Percentiles rank a stretch among this genome's conserved stretches.
Conservation (phyloP, 805 yeast genomes). For the Wickerhamomyces chambardii region DNA sequence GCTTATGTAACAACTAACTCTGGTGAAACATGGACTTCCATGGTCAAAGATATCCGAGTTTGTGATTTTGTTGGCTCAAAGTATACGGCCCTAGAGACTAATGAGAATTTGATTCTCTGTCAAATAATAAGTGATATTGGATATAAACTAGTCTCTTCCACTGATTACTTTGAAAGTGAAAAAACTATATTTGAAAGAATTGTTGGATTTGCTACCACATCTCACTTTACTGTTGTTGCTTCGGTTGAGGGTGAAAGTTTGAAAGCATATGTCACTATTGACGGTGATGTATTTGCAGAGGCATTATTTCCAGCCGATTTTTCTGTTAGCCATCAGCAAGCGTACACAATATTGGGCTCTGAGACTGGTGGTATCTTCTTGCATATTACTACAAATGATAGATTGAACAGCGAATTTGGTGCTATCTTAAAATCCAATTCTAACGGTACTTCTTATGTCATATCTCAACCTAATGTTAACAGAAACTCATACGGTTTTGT, state of each 20-base stretch:
- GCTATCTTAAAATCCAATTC: slow-evolving; percentile 80
- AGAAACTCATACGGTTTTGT: slow-evolving; percentile 68
- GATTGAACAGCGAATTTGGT: slow-evolving; percentile 55
- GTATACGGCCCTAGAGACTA: slow-evolving; percentile 28
- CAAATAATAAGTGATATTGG: slow-evolving; percentile 28
- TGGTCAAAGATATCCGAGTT: slow-evolving; percentile 38
- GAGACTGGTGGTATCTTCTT: slow-evolving; percentile 65
- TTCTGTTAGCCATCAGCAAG: slow-evolving; percentile 50
- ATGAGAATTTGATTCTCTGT: slow-evolving; percentile 55
- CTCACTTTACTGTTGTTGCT: slow-evolving; percentile 70
- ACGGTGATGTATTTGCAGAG: slow-evolving; percentile 71
- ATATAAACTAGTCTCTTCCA: slow-evolving; percentile 19
- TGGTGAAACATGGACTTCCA: slow-evolving; percentile 50
- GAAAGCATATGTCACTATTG: slow-evolving; percentile 66
- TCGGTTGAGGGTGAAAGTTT: slow-evolving; percentile 40
- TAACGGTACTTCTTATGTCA: slow-evolving; percentile 81
- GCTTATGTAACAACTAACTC: slow-evolving; percentile 58
- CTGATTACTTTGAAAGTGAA: slow-evolving; percentile 15
- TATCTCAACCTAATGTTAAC: slow-evolving; percentile 66
- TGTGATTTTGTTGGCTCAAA: slow-evolving; percentile 59
- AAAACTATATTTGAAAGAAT: slow-evolving; percentile 42
- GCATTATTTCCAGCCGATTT: slow-evolving; percentile 70
- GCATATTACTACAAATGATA: slow-evolving; percentile 65
- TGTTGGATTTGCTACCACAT: slow-evolving; percentile 68
- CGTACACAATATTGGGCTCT: slow-evolving; percentile 77